Conservation (phyloP, 2,329 filamentous ascomycete species). For the Apiospora sp. region DNA sequence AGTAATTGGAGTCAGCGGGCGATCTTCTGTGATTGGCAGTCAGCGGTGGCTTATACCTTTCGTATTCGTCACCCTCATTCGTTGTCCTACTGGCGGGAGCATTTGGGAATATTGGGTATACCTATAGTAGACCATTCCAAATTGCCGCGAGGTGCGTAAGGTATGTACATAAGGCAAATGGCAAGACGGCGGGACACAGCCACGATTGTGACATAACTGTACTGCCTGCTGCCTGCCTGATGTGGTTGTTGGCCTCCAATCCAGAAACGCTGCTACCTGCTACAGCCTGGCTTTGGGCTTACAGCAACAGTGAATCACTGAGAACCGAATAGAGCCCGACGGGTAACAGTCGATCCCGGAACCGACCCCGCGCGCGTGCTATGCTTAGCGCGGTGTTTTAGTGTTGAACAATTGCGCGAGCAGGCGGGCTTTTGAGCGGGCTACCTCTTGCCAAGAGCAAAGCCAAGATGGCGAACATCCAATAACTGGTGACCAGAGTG, state of each 20-base stretch:
- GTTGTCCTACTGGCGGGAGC: not conserved
- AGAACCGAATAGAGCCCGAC: not conserved
- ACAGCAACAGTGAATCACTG: not conserved
- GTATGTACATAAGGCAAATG: not conserved
- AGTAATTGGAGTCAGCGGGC: not conserved
- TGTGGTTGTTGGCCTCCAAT: not conserved
- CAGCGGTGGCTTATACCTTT: not conserved
- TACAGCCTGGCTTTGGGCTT: not conserved
- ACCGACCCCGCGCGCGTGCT: conserved; percentile 8
- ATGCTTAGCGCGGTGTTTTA: not conserved
- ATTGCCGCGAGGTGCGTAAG: not conserved
- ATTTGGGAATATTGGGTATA: not conserved
- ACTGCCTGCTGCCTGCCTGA: not conserved
- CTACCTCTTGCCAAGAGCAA: conserved; percentile 13
- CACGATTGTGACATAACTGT: conserved; percentile 2
- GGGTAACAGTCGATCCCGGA: not conserved
- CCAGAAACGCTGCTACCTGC: not conserved
- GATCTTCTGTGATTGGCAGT: not conserved
- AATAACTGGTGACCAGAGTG: not conserved
- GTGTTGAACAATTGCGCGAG: not conserved
- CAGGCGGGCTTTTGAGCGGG: conserved; percentile 11
- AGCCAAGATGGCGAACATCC: conserved; percentile 9
- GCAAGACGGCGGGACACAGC: conserved; percentile 3
- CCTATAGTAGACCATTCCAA: not conserved
- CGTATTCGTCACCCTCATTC: conserved; percentile 1